Conservation (phyloP, 352 stramenopile genomes). For the Pilasporangium apinafurcum region DNA sequence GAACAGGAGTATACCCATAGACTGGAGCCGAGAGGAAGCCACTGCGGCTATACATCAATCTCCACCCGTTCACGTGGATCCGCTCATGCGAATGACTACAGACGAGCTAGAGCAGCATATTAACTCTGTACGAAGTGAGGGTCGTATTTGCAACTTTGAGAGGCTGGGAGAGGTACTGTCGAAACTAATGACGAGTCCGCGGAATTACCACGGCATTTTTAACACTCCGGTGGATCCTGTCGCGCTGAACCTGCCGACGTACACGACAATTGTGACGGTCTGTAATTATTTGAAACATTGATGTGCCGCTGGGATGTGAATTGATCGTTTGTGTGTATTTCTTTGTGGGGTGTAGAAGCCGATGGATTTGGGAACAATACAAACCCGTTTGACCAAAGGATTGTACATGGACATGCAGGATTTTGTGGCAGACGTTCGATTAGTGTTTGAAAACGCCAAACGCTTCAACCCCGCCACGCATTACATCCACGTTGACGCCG, state of each 20-base stretch:
- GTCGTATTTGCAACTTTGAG: constrained; percentile 54
- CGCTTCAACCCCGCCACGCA: constrained; percentile 74
- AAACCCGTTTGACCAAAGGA: constrained; percentile 67
- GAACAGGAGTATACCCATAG: constrained; percentile 53
- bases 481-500: constrained; percentile 71
- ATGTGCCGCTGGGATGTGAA: not conserved
- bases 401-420: constrained; percentile 82
- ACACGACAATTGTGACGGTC: constrained; percentile 54
- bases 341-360: constrained; percentile 28
- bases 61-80: constrained; percentile 28
- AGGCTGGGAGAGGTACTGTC: constrained; percentile 55
- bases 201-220: constrained; percentile 69
- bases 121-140: constrained; percentile 54
- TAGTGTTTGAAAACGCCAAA: constrained; percentile 90
- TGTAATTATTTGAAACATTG: not conserved
- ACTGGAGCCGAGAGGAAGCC: constrained; percentile 13
- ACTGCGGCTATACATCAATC: not conserved
- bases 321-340: not conserved
- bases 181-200: constrained; percentile 67
- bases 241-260: constrained; percentile 61
- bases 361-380: constrained; percentile 92
- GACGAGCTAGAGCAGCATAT: constrained; percentile 59
- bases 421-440: constrained; percentile 70
- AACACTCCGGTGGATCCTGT: constrained; percentile 73
- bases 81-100: constrained; percentile 52